Conservation (phyloP, 2,329 filamentous ascomycete species). For the Paraphoma sp. region DNA sequence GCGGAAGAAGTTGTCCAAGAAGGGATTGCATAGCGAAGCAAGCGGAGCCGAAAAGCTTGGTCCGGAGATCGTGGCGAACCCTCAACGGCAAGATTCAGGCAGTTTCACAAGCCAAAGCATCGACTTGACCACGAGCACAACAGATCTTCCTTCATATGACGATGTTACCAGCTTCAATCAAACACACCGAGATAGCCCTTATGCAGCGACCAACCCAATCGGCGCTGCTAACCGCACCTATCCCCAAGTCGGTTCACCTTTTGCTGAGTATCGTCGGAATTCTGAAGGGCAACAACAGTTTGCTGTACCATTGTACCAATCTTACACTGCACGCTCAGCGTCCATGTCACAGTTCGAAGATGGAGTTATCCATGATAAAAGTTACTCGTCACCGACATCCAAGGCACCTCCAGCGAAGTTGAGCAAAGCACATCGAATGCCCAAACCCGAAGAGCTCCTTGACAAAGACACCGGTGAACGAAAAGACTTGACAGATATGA, state of each 20-base stretch:
- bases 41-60: constrained; percentile 13
- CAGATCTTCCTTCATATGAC: constrained; percentile 17
- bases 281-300: constrained; percentile 32
- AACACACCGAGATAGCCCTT: constrained; percentile 25
- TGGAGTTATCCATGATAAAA: constrained; percentile 4
- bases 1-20: constrained; percentile 34
- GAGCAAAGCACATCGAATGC: constrained; percentile 29
- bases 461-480: constrained; percentile 42
- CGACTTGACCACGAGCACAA: constrained; percentile 10
- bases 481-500: constrained; percentile 42
- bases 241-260: constrained; percentile 5
- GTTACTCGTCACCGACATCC: neutral
- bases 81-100: constrained; percentile 29
- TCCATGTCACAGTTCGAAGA: constrained; percentile 22
- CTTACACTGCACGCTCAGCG: constrained; percentile 17
- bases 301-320: constrained; percentile 26
- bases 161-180: constrained; percentile 10
- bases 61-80: constrained; percentile 10
- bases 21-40: constrained; percentile 19
- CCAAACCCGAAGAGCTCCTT: constrained; percentile 28
- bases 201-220: constrained; percentile 15
- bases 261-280: constrained; percentile 31
- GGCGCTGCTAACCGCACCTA: constrained; percentile 3
- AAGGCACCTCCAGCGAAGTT: constrained; percentile 25
- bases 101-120: constrained; percentile 29